Base-by-base conservation (phyloP, 768 basidiomycete species). In the Russula earlei region DNA sequence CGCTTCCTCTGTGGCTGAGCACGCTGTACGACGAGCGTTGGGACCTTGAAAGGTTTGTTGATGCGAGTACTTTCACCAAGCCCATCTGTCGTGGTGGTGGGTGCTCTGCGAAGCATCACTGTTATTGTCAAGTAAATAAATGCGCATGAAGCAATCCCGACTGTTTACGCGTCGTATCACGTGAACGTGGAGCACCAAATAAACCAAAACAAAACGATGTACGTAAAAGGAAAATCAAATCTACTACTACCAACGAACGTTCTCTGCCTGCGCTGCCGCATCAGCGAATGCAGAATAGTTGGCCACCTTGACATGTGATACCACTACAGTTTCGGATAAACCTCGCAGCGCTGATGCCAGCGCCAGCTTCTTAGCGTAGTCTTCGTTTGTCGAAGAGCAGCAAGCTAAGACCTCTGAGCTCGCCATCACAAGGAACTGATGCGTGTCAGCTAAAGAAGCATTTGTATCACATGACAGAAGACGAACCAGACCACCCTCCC, bases 41-140 rank as follows among this genome's bases (percentile, higher is more conserved):
- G 90, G 1, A 84, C 73, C 66, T 89, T 91, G 75, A 91, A 92
- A 0, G 87, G 90, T 63, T 84, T 83, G 72, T 82, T 84, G 27
- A 91, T 70, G 46, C 87, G 82, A 15, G 70, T 74, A 63, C 84
- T 88, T 66, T 88, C 88, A 50, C 81, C 80, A 0, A 86, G 77
- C 27, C 88, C 87, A 55, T 90, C 87, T 19, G 72, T 69, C 1
- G 83, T 87, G 0, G 82, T 84, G 0, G 82, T 84, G 24, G 88
- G 88, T 10, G 72, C 68, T 14, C 87, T 80, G 55, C 78, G 80
- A 31, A 91, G 74, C 88, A 91, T 90, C 2, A n/a, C 34, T 54
- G 42, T 40, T 10, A 48, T 42, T 6, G n/a, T n/a, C 7, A 15
- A 38, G 36, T 15, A 36, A 50, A 17, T 5, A 17, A 7, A 22